Evolutionary conservation across 176 grass and related monocot genomes (phyloP).

Genomic region (Bolboschoenus planiculmis): DNA sequence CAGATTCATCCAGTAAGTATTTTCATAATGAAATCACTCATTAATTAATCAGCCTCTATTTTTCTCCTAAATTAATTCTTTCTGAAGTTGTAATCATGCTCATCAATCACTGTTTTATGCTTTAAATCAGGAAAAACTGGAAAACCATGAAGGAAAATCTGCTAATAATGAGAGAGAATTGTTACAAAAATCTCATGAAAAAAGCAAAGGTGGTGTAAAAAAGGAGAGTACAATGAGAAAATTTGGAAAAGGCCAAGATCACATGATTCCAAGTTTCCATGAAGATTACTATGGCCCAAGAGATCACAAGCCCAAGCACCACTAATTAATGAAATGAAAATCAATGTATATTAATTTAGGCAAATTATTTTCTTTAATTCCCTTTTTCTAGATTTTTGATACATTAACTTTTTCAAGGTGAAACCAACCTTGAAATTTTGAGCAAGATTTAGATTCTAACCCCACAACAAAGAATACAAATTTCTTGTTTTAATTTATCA

Average conservation of each 20-base stretch:
- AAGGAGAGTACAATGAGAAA: constrained; percentile 23
- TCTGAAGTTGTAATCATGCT: constrained; percentile 11
- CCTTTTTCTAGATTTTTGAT: not conserved
- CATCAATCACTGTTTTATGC: not conserved
- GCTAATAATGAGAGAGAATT: not conserved
- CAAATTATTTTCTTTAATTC: constrained; percentile 23
- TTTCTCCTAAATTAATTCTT: not conserved
- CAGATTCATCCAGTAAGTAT: constrained; percentile 28
- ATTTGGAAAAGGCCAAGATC: constrained; percentile 17
- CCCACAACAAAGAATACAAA: not conserved
- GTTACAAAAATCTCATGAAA: not conserved
- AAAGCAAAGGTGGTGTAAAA: not conserved
- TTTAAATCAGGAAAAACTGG: constrained; percentile 27
- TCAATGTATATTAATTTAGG: constrained; percentile 33
- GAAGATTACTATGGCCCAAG: constrained; percentile 71
- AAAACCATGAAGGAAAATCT: not conserved
- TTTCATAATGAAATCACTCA: not conserved
- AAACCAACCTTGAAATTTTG: constrained; percentile 7
- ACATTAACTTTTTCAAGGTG: constrained; percentile 18
- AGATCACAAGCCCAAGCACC: constrained; percentile 58
- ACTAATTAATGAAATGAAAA: constrained; percentile 34
- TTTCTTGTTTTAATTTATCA: not conserved
- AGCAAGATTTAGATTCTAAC: constrained; percentile 11
- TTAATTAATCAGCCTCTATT: not conserved
- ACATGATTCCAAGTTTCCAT: constrained; percentile 49